Percentiles rank a stretch among this genome's conserved stretches.
Conservation (phyloP, 352 stramenopile genomes). For the Phytophthora macrochlamydospora region DNA sequence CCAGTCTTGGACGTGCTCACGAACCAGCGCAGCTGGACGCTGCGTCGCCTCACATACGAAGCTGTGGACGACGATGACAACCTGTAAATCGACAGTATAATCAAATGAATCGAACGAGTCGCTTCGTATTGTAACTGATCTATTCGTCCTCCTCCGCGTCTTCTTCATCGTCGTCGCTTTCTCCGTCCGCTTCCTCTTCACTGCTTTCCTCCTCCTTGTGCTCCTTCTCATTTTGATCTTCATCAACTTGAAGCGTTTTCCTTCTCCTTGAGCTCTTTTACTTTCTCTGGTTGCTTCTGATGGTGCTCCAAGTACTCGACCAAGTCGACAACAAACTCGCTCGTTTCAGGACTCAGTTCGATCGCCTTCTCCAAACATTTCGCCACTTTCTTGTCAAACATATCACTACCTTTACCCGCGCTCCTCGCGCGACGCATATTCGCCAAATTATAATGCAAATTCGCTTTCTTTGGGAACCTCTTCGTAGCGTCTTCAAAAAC, state of each 20-base stretch:
- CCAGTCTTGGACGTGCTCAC: constrained; percentile 52
- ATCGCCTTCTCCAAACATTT: constrained; percentile 50
- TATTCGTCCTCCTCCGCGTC: constrained; percentile 25
- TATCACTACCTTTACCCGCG: constrained; percentile 17
- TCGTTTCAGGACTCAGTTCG: constrained; percentile 40
- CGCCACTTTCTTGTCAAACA: constrained; percentile 32
- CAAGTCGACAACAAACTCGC: constrained; percentile 60
- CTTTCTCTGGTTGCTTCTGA: constrained; percentile 14
- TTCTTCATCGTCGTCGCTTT: constrained; percentile 16
- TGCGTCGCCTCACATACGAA: constrained; percentile 47
- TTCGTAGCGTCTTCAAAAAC: constrained; percentile 50
- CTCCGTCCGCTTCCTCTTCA: constrained; percentile 4
- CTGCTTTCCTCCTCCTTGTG: constrained; percentile 14
- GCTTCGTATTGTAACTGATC: constrained; percentile 25
- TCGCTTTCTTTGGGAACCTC: constrained; percentile 46
- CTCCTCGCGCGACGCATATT: constrained; percentile 65
- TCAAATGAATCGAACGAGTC: constrained; percentile 8
- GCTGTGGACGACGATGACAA: constrained; percentile 12
- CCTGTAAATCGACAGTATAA: constrained; percentile 8
- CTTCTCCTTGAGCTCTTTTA: constrained; percentile 12
- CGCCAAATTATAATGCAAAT: constrained; percentile 75
- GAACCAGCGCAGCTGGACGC: constrained; percentile 38
- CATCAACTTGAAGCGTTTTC: constrained; percentile 8
- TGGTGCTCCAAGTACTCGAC: constrained; percentile 46
- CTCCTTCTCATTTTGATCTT: constrained; percentile 5